A percentile compares a stretch with the other conserved stretches of the same genome.
phyloP scores from a whole-genome alignment of 2,329 filamentous ascomycete genomes.

The Teratosphaeria pseudoeucalypti region DNA sequence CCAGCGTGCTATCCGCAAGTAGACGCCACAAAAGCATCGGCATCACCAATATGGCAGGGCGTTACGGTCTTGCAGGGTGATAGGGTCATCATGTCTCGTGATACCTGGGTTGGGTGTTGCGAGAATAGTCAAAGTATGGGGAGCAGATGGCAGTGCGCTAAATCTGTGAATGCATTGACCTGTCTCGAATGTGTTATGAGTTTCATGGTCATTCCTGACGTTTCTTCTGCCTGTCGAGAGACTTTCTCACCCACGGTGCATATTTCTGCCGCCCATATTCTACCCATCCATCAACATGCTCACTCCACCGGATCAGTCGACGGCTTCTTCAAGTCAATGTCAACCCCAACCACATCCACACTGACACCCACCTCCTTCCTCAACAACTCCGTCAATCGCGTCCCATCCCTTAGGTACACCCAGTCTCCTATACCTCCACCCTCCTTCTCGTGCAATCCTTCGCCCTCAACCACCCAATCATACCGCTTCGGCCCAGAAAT shows the following conservation, averaged over 20 bases:
- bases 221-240: background rate
- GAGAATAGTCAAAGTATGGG: background rate
- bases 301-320: background rate
- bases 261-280: background rate
- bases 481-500: conserved; percentile 86
- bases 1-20: conserved; percentile 99
- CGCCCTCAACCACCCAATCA: conserved; percentile 71
- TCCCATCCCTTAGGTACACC: conserved; percentile 81
- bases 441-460: conserved; percentile 69
- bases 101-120: background rate
- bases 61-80: background rate
- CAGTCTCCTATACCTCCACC: conserved; percentile 64
- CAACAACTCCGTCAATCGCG: conserved; percentile 61
- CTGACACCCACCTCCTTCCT: conserved; percentile 65
- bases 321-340: background rate
- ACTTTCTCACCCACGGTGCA: background rate
- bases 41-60: background rate
- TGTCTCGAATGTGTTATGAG: background rate
- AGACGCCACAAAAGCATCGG: conserved; percentile 35
- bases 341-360: conserved; percentile 29
- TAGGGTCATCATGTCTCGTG: background rate
- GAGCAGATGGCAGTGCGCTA: background rate
- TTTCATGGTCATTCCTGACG: background rate
- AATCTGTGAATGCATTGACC: background rate
- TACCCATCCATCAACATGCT: background rate